Conservation (phyloP, 768 basidiomycete genomes). For the Lactarius deliciosus region DNA sequence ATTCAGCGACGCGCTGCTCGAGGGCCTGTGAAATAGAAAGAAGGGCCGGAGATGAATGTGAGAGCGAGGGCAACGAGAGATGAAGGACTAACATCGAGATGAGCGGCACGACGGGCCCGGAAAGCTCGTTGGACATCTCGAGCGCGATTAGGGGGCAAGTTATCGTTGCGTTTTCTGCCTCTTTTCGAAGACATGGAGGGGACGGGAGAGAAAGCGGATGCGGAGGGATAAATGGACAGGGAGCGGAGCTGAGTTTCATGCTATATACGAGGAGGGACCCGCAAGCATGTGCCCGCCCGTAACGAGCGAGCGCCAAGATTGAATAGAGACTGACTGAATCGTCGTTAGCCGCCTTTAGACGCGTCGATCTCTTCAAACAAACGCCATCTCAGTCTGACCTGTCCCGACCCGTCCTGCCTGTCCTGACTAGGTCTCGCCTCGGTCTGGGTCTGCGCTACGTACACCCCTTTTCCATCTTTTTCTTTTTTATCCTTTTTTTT, state of each 20-base stretch:
- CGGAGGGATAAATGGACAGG: constrained; percentile 38
- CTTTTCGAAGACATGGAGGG: constrained; percentile 76
- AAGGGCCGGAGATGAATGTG: constrained; percentile 33
- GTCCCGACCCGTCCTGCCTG: not conserved
- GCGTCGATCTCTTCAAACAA: constrained; percentile 33
- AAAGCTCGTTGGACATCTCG: constrained; percentile 89
- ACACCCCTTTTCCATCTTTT: not conserved
- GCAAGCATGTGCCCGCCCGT: constrained; percentile 31
- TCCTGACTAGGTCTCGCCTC: constrained; percentile 10
- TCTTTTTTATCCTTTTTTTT: not conserved
- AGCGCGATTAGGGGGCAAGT: constrained; percentile 76
- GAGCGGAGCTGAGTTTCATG: constrained; percentile 35
- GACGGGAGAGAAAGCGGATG: constrained; percentile 30
- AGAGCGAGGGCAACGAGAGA: constrained; percentile 34
- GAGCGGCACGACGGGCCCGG: constrained; percentile 83
- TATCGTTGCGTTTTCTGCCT: constrained; percentile 81
- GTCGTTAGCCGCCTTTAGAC: constrained; percentile 33
- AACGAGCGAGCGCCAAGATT: constrained; percentile 31
- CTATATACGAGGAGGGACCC: constrained; percentile 39
- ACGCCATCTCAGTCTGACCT: constrained; percentile 2
- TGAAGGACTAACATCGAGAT: constrained; percentile 61
- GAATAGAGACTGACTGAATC: constrained; percentile 26
- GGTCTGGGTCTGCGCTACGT: constrained; percentile 7
- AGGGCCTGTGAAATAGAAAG: constrained; percentile 54
- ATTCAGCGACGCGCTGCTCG: constrained; percentile 75